Evolutionary conservation across 164 flowering plant genomes (phyloP).

Genomic region (Piper betle): DNA sequence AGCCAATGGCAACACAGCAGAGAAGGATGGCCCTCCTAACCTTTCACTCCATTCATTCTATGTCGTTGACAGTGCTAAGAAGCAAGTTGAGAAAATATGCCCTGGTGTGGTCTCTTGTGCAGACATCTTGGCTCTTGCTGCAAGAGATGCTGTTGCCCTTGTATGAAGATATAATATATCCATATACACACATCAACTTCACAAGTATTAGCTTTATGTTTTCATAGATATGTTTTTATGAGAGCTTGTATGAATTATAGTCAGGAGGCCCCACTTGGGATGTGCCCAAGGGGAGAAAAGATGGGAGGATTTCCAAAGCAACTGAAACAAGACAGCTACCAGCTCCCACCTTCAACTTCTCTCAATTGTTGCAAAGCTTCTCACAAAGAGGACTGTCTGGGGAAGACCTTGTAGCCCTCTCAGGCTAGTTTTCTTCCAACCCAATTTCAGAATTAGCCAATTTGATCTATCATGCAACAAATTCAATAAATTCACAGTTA

Average conservation of each 20-base stretch:
- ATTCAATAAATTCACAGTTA: conserved; percentile 2
- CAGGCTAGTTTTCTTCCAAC: conserved; percentile 23
- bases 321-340: conserved; percentile 55
- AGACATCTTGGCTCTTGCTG: conserved; percentile 75
- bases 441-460: not conserved
- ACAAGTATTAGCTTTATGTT: not conserved
- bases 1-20: conserved; percentile 38
- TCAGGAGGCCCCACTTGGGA: conserved; percentile 85
- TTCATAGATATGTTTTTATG: not conserved
- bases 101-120: conserved; percentile 95
- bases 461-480: not conserved
- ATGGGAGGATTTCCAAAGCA: conserved; percentile 72
- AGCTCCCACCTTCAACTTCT: conserved; percentile 60
- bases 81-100: conserved; percentile 47
- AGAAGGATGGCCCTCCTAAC: conserved; percentile 80
- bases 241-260: conserved; percentile 13
- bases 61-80: conserved; percentile 64
- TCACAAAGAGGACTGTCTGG: conserved; percentile 64
- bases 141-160: conserved; percentile 65
- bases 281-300: conserved; percentile 79
- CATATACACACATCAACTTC: not conserved
- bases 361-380: conserved; percentile 63
- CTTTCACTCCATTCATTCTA: conserved; percentile 73
- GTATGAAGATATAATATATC: conserved; percentile 16
- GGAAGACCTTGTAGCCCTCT: conserved; percentile 67